Conservation (phyloP, 1,284 basidiomycete species). For the Inonotus hispidus region DNA sequence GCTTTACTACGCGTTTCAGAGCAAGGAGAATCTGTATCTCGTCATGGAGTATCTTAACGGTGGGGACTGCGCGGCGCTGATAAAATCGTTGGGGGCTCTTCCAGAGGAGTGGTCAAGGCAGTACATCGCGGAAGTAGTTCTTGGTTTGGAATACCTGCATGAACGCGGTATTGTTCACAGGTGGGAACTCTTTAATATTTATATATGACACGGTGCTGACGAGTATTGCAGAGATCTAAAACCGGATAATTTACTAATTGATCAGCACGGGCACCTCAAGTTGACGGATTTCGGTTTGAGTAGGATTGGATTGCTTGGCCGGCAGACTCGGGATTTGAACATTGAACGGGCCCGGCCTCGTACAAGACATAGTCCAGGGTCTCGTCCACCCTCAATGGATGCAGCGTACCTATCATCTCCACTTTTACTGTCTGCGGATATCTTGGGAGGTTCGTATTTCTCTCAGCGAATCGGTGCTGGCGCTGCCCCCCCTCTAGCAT, state of each 20-base stretch:
- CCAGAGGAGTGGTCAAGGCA: slow-evolving; percentile 97
- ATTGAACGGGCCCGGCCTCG: slow-evolving; percentile 42
- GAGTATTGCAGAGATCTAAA: slow-evolving; percentile 78
- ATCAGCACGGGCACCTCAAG: slow-evolving; percentile 93
- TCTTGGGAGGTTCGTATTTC: slow-evolving; percentile 76
- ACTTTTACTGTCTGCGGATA: slow-evolving; percentile 50
- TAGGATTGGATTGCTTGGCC: slow-evolving; percentile 93
- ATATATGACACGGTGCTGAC: background rate
- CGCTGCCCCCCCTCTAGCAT: slow-evolving; percentile 50
- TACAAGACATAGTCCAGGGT: slow-evolving; percentile 60
- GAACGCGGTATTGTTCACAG: slow-evolving; percentile 94
- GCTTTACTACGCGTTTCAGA: slow-evolving; percentile 99
- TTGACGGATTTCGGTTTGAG: slow-evolving; percentile 98
- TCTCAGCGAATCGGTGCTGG: slow-evolving; percentile 47
- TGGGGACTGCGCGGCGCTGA: slow-evolving; percentile 93
- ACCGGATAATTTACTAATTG: slow-evolving; percentile 96
- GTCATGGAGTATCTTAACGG: slow-evolving; percentile 99
- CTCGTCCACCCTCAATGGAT: slow-evolving; percentile 77
- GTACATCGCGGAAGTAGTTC: slow-evolving; percentile 93
- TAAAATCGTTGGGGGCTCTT: slow-evolving; percentile 91
- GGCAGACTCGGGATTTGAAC: slow-evolving; percentile 84
- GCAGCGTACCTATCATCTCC: slow-evolving; percentile 76
- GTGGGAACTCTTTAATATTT: slow-evolving; percentile 45
- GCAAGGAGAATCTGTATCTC: slow-evolving; percentile 96
- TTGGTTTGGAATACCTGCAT: slow-evolving; percentile 95